Evolutionary conservation across 768 basidiomycete genomes (phyloP).

Genomic region (Chalciporus sphaerocephalus): DNA sequence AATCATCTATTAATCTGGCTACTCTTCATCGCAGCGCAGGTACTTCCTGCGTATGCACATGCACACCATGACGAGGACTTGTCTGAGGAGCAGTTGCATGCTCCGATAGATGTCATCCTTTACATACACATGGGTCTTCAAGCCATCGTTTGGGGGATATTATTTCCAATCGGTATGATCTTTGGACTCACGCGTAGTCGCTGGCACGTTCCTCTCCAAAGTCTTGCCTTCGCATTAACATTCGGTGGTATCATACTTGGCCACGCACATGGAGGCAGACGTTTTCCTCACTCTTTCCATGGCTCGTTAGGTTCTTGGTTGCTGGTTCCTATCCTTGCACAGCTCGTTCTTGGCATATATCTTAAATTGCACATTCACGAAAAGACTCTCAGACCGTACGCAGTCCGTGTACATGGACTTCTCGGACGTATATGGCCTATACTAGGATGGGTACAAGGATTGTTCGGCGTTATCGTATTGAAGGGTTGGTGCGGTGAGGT

Average conservation of each 20-base stretch:
- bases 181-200: slow-evolving; percentile 71
- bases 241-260: slow-evolving; percentile 75
- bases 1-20: slow-evolving; percentile 3
- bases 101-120: slow-evolving; percentile 71
- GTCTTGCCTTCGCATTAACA: slow-evolving; percentile 64
- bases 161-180: slow-evolving; percentile 85
- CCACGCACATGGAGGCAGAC: slow-evolving; percentile 78
- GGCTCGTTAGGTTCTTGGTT: slow-evolving; percentile 53
- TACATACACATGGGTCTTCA: slow-evolving; percentile 84
- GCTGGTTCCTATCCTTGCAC: slow-evolving; percentile 58
- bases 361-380: slow-evolving; percentile 91
- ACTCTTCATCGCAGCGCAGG: slow-evolving; percentile 8
- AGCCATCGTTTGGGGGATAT: slow-evolving; percentile 72
- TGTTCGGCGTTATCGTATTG: slow-evolving; percentile 76
- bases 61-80: slow-evolving; percentile 54
- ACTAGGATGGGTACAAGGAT: slow-evolving; percentile 83
- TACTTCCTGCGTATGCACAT: slow-evolving; percentile 40
- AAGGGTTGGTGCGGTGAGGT: slow-evolving; percentile 74
- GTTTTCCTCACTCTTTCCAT: slow-evolving; percentile 72
- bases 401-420: slow-evolving; percentile 67
- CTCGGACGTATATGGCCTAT: slow-evolving; percentile 82
- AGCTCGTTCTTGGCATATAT: slow-evolving; percentile 76
- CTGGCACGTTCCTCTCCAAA: slow-evolving; percentile 91
- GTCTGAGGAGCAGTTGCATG: slow-evolving; percentile 56
- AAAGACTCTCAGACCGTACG: slow-evolving; percentile 63